Evolutionary conservation across 2,329 filamentous ascomycete species (phyloP).

Genomic region (Lecanosticta acicola): DNA sequence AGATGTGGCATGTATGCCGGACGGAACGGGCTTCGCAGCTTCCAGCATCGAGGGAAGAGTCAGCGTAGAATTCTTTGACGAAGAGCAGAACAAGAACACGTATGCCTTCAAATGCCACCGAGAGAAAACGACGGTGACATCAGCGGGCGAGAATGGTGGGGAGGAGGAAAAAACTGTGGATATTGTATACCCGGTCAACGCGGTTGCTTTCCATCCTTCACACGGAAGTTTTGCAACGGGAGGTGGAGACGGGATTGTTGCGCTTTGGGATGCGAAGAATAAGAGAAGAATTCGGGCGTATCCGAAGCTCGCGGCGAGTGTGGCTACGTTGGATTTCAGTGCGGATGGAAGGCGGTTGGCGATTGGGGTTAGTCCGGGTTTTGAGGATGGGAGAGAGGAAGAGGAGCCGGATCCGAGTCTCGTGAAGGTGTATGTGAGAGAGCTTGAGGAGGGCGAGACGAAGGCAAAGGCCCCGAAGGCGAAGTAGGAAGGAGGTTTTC

Average conservation of each 20-base stretch:
- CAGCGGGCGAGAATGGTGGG: constrained; percentile 33
- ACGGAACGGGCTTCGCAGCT: constrained; percentile 88
- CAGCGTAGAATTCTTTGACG: constrained; percentile 97
- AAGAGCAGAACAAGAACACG: constrained; percentile 84
- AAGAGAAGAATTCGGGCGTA: constrained; percentile 89
- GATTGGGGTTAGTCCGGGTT: constrained; percentile 76
- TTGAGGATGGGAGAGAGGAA: constrained; percentile 81
- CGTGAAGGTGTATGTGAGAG: constrained; percentile 71
- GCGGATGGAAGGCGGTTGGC: constrained; percentile 71
- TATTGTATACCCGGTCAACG: constrained; percentile 86
- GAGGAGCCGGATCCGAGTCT: constrained; percentile 63
- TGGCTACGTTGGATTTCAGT: constrained; percentile 73
- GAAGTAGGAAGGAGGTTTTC: constrained; percentile 7
- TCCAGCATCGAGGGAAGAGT: constrained; percentile 92
- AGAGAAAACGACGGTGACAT: constrained; percentile 61
- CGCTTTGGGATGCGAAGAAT: constrained; percentile 84
- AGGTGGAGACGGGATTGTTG: constrained; percentile 86
- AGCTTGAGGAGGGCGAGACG: constrained; percentile 81
- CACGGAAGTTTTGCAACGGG: constrained; percentile 82
- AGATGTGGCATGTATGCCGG: constrained; percentile 91
- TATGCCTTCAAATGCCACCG: constrained; percentile 99
- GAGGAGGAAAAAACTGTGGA: constrained; percentile 58
- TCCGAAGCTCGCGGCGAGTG: constrained; percentile 72
- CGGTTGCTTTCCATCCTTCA: constrained; percentile 78
- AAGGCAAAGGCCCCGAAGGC: constrained; percentile 47